Evolutionary conservation across 352 stramenopile genomes (phyloP).

Genomic region (Globisporangium splendens): DNA sequence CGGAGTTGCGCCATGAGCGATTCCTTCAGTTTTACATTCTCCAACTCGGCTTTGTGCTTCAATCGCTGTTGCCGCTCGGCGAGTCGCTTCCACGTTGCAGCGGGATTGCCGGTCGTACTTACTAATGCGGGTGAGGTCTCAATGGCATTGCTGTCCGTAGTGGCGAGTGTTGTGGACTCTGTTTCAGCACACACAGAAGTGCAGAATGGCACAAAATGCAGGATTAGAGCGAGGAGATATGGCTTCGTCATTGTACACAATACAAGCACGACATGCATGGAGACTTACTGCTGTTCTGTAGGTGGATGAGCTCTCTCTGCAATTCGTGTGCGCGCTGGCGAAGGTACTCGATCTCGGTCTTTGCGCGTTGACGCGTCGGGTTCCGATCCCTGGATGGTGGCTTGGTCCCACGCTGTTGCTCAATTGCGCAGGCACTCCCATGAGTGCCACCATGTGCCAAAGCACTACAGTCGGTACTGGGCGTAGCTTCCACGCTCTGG

Average conservation of each 20-base stretch:
- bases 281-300: conserved; percentile 7
- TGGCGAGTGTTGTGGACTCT: neutral
- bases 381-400: conserved; percentile 1
- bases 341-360: conserved; percentile 10
- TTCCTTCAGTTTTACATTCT: conserved; percentile 18
- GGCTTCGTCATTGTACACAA: too few species aligned
- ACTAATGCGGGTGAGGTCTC: too few species aligned
- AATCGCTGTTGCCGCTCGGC: conserved; percentile 10
- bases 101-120: neutral
- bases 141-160: neutral
- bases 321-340: conserved; percentile 7
- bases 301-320: neutral
- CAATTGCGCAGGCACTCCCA: neutral
- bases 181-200: neutral
- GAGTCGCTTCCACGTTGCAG: conserved; percentile 13
- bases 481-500: neutral
- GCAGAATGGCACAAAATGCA: too few species aligned
- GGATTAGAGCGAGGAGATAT: too few species aligned
- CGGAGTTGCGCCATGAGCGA: conserved; percentile 12
- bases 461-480: neutral
- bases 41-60: conserved; percentile 9
- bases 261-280: neutral
- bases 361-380: conserved; percentile 3
- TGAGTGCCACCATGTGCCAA: neutral
- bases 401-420: conserved; percentile 1